Percentiles rank a stretch among this genome's conserved stretches.
Conservation (phyloP, 805 yeast species). For the Metschnikowia drakensbergensis region DNA sequence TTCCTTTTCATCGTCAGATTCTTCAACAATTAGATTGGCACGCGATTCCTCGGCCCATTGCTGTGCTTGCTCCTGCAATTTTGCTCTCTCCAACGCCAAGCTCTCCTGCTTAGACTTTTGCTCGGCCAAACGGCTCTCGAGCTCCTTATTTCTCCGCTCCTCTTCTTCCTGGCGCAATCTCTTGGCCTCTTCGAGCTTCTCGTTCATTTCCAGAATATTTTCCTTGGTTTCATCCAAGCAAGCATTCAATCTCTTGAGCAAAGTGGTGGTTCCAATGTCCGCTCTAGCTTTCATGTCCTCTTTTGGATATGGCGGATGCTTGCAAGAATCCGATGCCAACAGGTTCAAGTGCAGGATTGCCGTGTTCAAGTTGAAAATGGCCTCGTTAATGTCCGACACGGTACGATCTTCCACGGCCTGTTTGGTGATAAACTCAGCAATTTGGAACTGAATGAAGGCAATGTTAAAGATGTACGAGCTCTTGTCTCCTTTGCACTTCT, state of each 20-base stretch:
- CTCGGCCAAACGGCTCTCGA: slow-evolving; percentile 39
- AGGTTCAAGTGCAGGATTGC: slow-evolving; percentile 60
- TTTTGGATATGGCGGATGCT: slow-evolving; percentile 71
- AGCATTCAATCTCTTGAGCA: slow-evolving; percentile 66
- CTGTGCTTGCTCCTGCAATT: slow-evolving; percentile 49
- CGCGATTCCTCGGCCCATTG: slow-evolving; percentile 47
- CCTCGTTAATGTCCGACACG: slow-evolving; percentile 54
- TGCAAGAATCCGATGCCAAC: slow-evolving; percentile 49
- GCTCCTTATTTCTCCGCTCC: slow-evolving; percentile 30
- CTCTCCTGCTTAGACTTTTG: slow-evolving; percentile 46
- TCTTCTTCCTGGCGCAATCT: slow-evolving; percentile 58
- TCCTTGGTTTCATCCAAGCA: slow-evolving; percentile 69
- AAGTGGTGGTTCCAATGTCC: slow-evolving; percentile 74
- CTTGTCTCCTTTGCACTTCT: slow-evolving; percentile 24
- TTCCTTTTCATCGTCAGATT: slow-evolving; percentile 33
- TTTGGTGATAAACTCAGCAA: slow-evolving; percentile 78
- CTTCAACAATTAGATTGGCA: slow-evolving; percentile 34
- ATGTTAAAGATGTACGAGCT: slow-evolving; percentile 64
- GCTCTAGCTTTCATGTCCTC: slow-evolving; percentile 83
- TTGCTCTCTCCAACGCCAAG: slow-evolving; percentile 42
- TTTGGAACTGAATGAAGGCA: slow-evolving; percentile 79
- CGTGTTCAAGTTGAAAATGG: slow-evolving; percentile 52
- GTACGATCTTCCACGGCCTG: slow-evolving; percentile 54
- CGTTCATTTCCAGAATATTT: slow-evolving; percentile 53
- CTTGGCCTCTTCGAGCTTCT: slow-evolving; percentile 71